Conservation (phyloP, 192 early-diverging fungal genomes). For the Allomyces macrogynus region DNA sequence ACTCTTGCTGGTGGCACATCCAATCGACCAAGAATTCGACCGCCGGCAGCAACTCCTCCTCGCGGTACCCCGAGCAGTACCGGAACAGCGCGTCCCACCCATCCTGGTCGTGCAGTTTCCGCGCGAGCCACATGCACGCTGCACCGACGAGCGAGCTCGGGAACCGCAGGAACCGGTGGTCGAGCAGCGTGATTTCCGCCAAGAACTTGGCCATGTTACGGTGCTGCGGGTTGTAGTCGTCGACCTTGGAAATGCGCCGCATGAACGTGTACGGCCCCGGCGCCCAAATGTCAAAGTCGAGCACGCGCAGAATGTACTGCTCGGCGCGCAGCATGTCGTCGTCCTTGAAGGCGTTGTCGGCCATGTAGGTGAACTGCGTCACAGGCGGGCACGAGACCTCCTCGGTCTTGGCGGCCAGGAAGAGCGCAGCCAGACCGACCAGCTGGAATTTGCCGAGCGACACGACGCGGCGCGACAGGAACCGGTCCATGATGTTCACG, state of each 20-base stretch:
- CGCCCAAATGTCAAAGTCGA: slow-evolving; percentile 73
- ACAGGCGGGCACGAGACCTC: slow-evolving; percentile 70
- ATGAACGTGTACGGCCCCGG: slow-evolving; percentile 86
- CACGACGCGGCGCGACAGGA: slow-evolving; percentile 68
- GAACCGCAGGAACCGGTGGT: slow-evolving; percentile 51
- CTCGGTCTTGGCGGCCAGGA: slow-evolving; percentile 89
- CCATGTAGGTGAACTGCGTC: slow-evolving; percentile 66
- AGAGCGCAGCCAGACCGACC: slow-evolving; percentile 74
- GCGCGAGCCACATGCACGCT: slow-evolving; percentile 56
- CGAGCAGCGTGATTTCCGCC: slow-evolving; percentile 80
- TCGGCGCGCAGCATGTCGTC: slow-evolving; percentile 82
- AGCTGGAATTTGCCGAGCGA: slow-evolving; percentile 77
- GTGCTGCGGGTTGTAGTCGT: slow-evolving; percentile 73
- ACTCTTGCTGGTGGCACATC: background rate
- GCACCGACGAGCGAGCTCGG: slow-evolving; percentile 58
- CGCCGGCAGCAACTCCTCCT: slow-evolving; percentile 37
- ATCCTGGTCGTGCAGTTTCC: slow-evolving; percentile 51
- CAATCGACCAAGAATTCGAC: slow-evolving; percentile 50
- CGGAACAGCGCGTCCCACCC: slow-evolving; percentile 56
- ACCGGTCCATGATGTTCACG: slow-evolving; percentile 88
- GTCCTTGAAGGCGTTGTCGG: slow-evolving; percentile 52
- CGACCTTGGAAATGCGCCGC: slow-evolving; percentile 69
- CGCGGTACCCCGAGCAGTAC: slow-evolving; percentile 63
- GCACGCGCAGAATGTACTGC: slow-evolving; percentile 66
- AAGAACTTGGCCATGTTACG: slow-evolving; percentile 87